Evolutionary conservation across 139 green algal species (phyloP), one percentile per base, ranked within the genome.

Genomic region (Zygnema cylindricum): DNA sequence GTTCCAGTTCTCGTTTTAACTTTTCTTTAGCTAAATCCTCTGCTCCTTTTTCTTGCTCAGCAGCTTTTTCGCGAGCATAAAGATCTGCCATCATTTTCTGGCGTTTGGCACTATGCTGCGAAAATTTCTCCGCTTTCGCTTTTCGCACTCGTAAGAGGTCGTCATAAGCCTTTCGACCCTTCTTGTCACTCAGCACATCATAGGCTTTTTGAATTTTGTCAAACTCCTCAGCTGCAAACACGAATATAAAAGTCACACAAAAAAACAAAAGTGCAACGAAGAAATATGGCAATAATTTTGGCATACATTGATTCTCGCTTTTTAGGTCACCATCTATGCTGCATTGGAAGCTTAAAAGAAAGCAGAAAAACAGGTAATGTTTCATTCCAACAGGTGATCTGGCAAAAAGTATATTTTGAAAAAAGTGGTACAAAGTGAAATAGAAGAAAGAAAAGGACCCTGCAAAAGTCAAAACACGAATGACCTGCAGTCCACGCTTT

Each of bases 151-250:
- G 0, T 55, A 11, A 40, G n/a, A 92, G 69, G 3, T 42, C 91
- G 69, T 98, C 95, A 30, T 96, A 91, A 0, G 96, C 96, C 0
- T 86, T 93, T 0, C 93, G 84, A 0, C 95, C 95, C 1, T 88
- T 79, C 16, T 89, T 89, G 85, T 98, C 96, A 1, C 81, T 82
- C 21, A 98, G 93, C 23, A 98, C 55, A 1, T 96, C 93, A 55
- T 97, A 98, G 0, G 96, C 96, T 84, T 93, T 94, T 82, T 98
- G 94, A n/a, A 98, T 71, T 57, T 87, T 79, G 16, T 89, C 83
- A 79, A 98, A 98, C 90, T 98, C 95, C 55, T 91, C 88, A 1
- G 92, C 93, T 84, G 83, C 63, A 82, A 71, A n/a, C n/a, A n/a
- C n/a, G n/a, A n/a, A n/a, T n/a, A 81, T 73, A 36, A 35, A 73